Base-by-base conservation (phyloP, 805 yeast species). In the Geotrichum ghanense region DNA sequence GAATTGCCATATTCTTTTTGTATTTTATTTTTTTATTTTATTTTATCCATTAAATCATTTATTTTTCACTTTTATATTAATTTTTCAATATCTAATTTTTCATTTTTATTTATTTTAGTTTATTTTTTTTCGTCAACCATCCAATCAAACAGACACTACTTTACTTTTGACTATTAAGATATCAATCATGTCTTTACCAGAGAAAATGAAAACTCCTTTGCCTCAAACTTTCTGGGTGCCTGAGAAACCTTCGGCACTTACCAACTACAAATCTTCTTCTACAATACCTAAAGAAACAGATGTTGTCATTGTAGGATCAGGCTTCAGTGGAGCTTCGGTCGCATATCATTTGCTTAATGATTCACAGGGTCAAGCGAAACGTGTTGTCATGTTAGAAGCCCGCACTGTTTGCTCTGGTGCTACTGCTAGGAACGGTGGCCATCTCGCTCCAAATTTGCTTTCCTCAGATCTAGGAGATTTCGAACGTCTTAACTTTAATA, bases 391-490 rank as follows among this genome's bases (percentile, higher is more conserved):
- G 52, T 57, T 67, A 6, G 77, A 73, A 51, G 75, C 75, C 2
- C 57, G 73, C 42, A 63, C 60, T 22, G 49, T 59, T 5, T 67
- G 71, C 43, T 58, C 67, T 9, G 72, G 73, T 26, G 76, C 76
- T 4, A 69, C 74, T 1, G 76, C 73, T 5, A 57, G 76, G 47
- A 72, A 72, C 48, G 76, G 76, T 20, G 76, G 76, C 2, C 76
- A 72, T 51, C 51, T 73, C 47, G 69, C 70, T 42, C 74, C 75
- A 3, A 26, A 46, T 23, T 44, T 41, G 24, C 31, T 42, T 5
- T 17, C 43, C 27, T n/a, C n/a, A n/a, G 27, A 41, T 3, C 9
- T 25, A 10, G 41, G 37, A 19, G 44, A 41, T n/a, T 50, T 48
- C 34, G 53, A 50, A 24, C 21, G 34, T 16, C 39, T 17, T 41